Evolutionary conservation across 2,329 filamentous ascomycete species (phyloP), one percentile per base, ranked within the genome.

Genomic region (Penicillium nordicum): DNA sequence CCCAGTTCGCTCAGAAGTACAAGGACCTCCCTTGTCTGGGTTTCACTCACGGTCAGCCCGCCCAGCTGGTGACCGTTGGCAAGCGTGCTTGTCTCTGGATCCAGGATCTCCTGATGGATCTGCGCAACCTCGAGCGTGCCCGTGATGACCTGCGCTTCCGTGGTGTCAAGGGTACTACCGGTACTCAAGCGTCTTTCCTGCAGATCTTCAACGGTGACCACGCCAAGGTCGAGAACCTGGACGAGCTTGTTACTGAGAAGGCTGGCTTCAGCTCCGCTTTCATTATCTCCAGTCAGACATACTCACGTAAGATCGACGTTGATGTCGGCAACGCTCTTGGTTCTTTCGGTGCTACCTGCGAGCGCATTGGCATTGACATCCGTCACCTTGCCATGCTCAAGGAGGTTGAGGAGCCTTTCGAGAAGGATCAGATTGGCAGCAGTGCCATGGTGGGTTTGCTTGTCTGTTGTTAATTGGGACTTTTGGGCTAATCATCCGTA

Each of bases 391-490:
- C 88, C 6, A 80, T 82, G 67, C 82, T 86, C 76, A 95, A 96
- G 80, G 90, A 95, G 74, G 79, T 94, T 57, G 92, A 95, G 70
- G 89, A 92, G 78, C 90, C 89, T 0, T 90, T 91, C 65, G 89
- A 92, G 76, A 85, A 85, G 66, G 83, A 86, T 63, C 90, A 95
- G 76, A 91, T 92, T 63, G 89, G 88, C 29, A 84, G 80, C 43
- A 83, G 79, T 46, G 85, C 85, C 8, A 83, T 84, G 81, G 72
- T 74, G 34, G 56, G 68, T 62, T 53, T 8, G 12, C 23, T 18
- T 30, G 14, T 25, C 8, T 1, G 18, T 34, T 45, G 16, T 25
- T 30, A 11, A 30, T 41, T 53, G 23, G 9, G n/a, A 46, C 3
- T 32, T 36, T 50, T 51, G 63, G 34, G 60, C 59, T 57, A 57